Percentiles rank a stretch among this genome's conserved stretches.
These are phyloP conservation scores for Leccinellum albellum DNA, from an alignment of 768 basidiomycete genomes.

Conservation along the genomic window DNA sequence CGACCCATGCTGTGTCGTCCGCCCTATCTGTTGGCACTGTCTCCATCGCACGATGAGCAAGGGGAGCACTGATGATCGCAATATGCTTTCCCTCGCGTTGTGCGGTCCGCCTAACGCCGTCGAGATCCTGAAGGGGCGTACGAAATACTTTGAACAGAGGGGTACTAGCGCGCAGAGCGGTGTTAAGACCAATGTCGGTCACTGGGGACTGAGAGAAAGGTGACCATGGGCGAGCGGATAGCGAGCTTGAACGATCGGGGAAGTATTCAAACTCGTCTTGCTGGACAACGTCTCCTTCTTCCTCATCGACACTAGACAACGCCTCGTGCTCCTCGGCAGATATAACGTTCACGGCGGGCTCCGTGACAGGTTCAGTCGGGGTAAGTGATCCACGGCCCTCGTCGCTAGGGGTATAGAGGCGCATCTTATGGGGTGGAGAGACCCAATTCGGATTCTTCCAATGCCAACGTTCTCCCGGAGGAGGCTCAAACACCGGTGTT, in stretches of 20 bases:
- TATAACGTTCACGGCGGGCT: constrained; percentile 8
- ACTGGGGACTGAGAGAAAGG: constrained; percentile 24
- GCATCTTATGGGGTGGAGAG: constrained; percentile 29
- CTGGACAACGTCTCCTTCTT: constrained; percentile 6
- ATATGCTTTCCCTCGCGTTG: constrained; percentile 31
- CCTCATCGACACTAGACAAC: constrained; percentile 9
- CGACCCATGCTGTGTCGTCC: constrained; percentile 27
- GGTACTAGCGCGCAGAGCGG: constrained; percentile 28
- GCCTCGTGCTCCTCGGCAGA: constrained; percentile 15
- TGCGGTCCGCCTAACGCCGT: constrained; percentile 24
- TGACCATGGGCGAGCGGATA: constrained; percentile 25
- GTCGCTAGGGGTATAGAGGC: constrained; percentile 20
- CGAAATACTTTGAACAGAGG: constrained; percentile 34
- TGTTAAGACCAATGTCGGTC: constrained; percentile 24
- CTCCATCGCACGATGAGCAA: constrained; percentile 21
- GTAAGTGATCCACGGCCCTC: constrained; percentile 24
- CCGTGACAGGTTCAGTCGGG: constrained; percentile 30
- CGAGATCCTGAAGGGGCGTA: constrained; percentile 28
- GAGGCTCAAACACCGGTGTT: constrained; percentile 23
- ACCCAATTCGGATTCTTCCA: constrained; percentile 35
- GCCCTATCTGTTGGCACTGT: constrained; percentile 17
- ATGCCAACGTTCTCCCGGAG: constrained; percentile 31
- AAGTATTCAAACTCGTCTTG: constrained; percentile 11
- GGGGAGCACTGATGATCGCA: constrained; percentile 26
- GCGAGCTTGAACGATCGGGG: constrained; percentile 16